Evolutionary conservation across 2,329 filamentous ascomycete species (phyloP).

Genomic region (Fusarium nisikadoi): DNA sequence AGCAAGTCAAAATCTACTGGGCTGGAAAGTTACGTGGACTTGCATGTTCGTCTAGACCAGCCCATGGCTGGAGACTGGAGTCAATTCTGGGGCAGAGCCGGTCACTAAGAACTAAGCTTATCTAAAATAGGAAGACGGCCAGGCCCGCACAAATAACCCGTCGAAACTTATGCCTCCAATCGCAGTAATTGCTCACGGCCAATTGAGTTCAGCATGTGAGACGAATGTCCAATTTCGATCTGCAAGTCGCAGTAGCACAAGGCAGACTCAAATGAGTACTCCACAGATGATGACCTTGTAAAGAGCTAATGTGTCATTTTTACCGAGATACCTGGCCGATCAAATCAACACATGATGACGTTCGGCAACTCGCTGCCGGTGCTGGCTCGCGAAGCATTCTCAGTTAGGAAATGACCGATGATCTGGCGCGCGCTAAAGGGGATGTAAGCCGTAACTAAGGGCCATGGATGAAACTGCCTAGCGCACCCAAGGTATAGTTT

Average conservation of each 20-base stretch:
- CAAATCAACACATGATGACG: no score
- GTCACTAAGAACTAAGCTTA: conserved; percentile 1
- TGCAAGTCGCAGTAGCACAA: not conserved
- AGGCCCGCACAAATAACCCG: not conserved
- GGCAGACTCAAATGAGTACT: not conserved
- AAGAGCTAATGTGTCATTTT: no score
- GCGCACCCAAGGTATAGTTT: not conserved
- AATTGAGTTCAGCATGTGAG: not conserved
- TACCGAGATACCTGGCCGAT: no score
- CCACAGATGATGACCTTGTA: not conserved
- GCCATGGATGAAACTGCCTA: conserved; percentile 1
- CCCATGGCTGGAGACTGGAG: not conserved
- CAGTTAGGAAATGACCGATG: not conserved
- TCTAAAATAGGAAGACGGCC: not conserved
- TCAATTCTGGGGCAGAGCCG: not conserved
- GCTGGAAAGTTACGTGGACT: no score
- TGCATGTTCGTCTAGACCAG: no score
- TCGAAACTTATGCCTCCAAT: not conserved
- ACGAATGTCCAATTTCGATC: not conserved
- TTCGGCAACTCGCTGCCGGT: not conserved
- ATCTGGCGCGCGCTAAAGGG: not conserved
- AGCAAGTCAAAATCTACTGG: no score
- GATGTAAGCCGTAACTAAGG: no score
- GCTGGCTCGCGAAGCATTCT: not conserved
- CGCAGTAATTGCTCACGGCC: not conserved